Evolutionary conservation across 1,284 basidiomycete genomes (phyloP).

Genomic region (Boletus subluridellus): DNA sequence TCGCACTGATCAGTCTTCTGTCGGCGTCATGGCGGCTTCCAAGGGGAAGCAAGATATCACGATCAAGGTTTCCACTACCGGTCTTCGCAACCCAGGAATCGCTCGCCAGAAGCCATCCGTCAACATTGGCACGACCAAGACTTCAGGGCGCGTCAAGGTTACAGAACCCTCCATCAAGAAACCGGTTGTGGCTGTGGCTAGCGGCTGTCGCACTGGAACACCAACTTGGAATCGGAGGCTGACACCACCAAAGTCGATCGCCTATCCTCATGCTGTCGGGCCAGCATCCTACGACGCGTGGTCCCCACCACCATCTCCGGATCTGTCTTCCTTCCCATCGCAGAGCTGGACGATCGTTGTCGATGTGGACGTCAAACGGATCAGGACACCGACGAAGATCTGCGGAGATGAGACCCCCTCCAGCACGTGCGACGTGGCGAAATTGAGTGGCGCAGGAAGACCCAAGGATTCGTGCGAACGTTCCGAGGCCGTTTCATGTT

Average conservation of each 20-base stretch:
- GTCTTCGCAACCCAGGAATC: neutral
- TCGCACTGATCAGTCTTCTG: neutral
- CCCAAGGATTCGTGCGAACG: neutral
- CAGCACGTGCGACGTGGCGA: neutral
- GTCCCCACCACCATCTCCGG: neutral
- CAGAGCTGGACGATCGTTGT: conserved; percentile 7
- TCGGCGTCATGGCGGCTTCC: too few species aligned
- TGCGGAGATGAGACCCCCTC: neutral
- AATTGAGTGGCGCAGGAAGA: neutral
- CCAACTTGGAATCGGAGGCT: neutral
- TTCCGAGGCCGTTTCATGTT: neutral
- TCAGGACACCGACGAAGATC: neutral
- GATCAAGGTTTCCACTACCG: neutral
- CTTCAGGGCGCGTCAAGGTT: neutral
- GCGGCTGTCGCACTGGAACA: neutral
- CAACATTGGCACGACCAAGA: neutral
- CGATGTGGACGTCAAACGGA: neutral
- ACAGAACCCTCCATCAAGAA: neutral
- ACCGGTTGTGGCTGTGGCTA: neutral
- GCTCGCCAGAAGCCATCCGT: neutral
- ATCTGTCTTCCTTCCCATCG: conserved; percentile 1
- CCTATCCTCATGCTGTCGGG: neutral
- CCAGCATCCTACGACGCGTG: neutral
- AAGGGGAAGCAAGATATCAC: neutral
- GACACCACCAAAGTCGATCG: neutral